phyloP scores from a whole-genome alignment of 2,329 filamentous ascomycete genomes.

The Cladosporium sp. region DNA sequence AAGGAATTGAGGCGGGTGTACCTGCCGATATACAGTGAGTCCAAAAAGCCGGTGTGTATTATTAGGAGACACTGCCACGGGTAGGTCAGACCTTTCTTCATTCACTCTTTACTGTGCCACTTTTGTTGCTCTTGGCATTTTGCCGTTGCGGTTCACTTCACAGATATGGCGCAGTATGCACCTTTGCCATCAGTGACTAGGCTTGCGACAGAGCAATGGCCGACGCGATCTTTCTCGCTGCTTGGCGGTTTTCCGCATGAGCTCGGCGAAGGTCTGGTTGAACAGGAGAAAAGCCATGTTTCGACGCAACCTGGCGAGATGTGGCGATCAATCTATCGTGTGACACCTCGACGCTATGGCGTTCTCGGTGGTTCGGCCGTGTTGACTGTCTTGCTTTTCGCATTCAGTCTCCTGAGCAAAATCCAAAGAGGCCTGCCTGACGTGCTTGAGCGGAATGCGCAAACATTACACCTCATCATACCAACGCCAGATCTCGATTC shows the following conservation, averaged over 20 bases:
- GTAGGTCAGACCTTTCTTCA: background rate
- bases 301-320: background rate
- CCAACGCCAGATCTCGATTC: background rate
- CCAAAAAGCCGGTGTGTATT: too few relatives aligned
- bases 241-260: background rate
- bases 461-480: conserved; percentile 6
- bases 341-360: background rate
- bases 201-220: background rate
- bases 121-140: background rate
- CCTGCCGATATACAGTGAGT: too few relatives aligned
- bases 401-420: background rate
- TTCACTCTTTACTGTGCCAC: background rate
- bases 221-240: background rate
- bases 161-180: background rate
- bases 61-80: too few relatives aligned
- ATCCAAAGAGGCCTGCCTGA: background rate
- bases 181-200: background rate
- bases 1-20: too few relatives aligned
- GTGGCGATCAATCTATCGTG: background rate
- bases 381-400: background rate
- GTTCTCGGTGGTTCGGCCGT: background rate
- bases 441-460: background rate
- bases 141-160: background rate
- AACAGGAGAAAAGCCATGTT: background rate
- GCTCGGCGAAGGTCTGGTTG: background rate